Conservation (phyloP, 805 yeast genomes). For the Starmerella powellii region DNA sequence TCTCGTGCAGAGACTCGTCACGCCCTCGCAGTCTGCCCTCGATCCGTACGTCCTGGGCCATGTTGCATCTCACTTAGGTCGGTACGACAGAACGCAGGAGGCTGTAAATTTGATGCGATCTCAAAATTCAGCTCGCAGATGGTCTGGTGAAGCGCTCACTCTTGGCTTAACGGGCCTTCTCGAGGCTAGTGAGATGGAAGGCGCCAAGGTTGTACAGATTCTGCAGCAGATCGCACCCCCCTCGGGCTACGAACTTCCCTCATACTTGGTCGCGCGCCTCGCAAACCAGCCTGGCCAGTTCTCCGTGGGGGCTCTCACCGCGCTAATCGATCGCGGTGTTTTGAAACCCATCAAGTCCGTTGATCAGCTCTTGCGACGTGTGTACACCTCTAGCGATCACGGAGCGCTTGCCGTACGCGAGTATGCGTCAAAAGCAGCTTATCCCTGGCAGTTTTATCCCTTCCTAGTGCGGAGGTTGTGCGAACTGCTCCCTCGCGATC, state of each 20-base stretch:
- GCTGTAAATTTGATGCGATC: not conserved
- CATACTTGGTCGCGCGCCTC: conserved; percentile 2
- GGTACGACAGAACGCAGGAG: not conserved
- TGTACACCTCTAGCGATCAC: conserved; percentile 14
- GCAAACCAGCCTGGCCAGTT: not conserved
- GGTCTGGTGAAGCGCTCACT: not conserved
- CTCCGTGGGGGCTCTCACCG: not conserved
- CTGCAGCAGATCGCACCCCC: not conserved
- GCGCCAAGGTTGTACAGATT: not conserved
- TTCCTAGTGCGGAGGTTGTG: conserved; percentile 15
- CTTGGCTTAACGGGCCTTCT: conserved; percentile 6
- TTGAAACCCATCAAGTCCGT: not conserved
- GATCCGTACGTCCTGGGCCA: conserved; percentile 6
- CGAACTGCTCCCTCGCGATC: not conserved
- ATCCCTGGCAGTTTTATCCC: conserved; percentile 16
- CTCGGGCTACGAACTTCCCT: conserved; percentile 3
- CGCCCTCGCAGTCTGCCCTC: not conserved
- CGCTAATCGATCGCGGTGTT: not conserved
- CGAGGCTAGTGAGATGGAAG: not conserved
- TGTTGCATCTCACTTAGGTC: not conserved
- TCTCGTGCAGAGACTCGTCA: not conserved
- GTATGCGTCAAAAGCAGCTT: not conserved
- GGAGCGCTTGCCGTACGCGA: conserved; percentile 7
- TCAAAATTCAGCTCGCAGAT: not conserved
- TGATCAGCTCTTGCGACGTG: conserved; percentile 8